phyloP scores from a whole-genome alignment of 2,329 filamentous ascomycete genomes.

The Thermoascus crustaceus region DNA sequence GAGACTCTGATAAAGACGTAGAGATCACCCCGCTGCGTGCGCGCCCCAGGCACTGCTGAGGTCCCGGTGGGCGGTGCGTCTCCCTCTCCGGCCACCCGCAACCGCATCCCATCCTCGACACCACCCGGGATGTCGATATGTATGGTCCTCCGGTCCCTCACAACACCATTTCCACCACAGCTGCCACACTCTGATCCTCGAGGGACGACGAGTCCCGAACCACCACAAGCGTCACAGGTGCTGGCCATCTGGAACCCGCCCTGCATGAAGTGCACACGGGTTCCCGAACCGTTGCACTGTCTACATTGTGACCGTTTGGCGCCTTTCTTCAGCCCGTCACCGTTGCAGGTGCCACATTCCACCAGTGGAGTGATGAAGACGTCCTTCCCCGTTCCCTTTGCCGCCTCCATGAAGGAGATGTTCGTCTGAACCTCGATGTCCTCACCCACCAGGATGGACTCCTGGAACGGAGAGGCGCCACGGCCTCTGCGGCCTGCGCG shows the following conservation, averaged over 20 bases:
- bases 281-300: slow-evolving; percentile 77
- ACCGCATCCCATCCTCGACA: slow-evolving; percentile 91
- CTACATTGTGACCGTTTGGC: slow-evolving; percentile 65
- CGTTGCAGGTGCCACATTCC: slow-evolving; percentile 72
- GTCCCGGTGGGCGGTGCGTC: slow-evolving; percentile 75
- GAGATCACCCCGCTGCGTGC: slow-evolving; percentile 72
- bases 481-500: slow-evolving; percentile 47
- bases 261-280: slow-evolving; percentile 77
- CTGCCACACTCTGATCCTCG: slow-evolving; percentile 70
- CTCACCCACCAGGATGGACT: slow-evolving; percentile 80
- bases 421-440: slow-evolving; percentile 91
- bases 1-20: slow-evolving; percentile 86
- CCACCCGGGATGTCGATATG: slow-evolving; percentile 88
- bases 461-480: slow-evolving; percentile 58
- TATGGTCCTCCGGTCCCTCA: slow-evolving; percentile 73
- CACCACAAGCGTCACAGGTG: slow-evolving; percentile 74
- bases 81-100: slow-evolving; percentile 77
- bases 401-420: slow-evolving; percentile 93
- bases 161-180: slow-evolving; percentile 76
- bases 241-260: slow-evolving; percentile 95
- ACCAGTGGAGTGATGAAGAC: slow-evolving; percentile 76
- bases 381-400: slow-evolving; percentile 83
- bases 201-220: slow-evolving; percentile 67
- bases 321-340: slow-evolving; percentile 76
- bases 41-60: slow-evolving; percentile 53